Percentiles rank a stretch among this genome's conserved stretches.
phyloP scores from a whole-genome alignment of 805 yeast species.

The Sugiyamaella boreocaroliniensis region DNA sequence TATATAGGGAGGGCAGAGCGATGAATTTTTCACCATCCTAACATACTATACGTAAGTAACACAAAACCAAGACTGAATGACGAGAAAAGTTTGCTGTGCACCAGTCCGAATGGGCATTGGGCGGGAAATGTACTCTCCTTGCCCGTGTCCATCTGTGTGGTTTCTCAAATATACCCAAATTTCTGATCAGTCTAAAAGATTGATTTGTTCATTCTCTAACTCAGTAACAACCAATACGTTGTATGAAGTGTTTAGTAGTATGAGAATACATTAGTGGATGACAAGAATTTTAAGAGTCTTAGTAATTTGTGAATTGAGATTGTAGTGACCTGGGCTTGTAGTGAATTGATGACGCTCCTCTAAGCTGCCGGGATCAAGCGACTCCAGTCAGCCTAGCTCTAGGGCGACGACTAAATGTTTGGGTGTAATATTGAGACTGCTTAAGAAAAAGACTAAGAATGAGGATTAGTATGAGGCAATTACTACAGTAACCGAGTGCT shows the following conservation, averaged over 20 bases:
- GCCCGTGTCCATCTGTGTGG: conserved; percentile 13
- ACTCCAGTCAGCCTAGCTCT: no score
- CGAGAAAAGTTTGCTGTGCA: conserved; percentile 27
- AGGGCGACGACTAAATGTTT: no score
- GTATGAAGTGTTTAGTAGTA: neutral
- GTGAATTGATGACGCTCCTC: no score
- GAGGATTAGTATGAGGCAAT: no score
- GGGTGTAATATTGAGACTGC: no score
- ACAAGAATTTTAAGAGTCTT: no score
- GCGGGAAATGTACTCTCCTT: conserved; percentile 18
- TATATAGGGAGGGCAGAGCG: neutral
- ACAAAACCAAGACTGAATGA: conserved; percentile 7
- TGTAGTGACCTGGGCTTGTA: no score
- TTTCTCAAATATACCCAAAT: conserved; percentile 17
- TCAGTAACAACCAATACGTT: neutral
- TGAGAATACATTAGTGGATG: no score
- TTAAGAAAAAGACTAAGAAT: no score
- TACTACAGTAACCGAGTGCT: no score
- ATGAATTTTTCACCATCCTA: neutral
- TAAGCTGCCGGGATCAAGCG: no score
- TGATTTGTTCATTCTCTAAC: neutral
- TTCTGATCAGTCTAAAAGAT: conserved; percentile 10
- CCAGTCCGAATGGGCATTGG: conserved; percentile 27
- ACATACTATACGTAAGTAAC: neutral
- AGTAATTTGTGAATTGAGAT: no score